Conservation (phyloP, 192 early-diverging fungal genomes). For the Coemansia sp. region DNA sequence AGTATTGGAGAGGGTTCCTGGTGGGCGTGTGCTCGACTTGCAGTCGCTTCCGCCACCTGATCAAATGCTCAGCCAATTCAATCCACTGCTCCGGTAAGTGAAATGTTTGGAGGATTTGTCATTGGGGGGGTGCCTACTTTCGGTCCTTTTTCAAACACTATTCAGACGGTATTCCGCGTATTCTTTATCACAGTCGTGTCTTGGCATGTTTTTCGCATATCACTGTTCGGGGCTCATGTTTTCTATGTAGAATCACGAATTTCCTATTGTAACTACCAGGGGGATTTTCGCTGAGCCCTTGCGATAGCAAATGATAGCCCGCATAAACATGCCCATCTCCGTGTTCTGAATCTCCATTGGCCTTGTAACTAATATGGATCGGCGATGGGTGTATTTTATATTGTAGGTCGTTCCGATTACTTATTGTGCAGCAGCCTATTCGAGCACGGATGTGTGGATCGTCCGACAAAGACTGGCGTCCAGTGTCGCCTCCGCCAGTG, state of each 20-base stretch:
- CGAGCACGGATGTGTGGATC: constrained; percentile 81
- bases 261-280: not conserved
- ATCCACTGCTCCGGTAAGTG: constrained; percentile 43
- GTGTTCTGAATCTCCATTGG: too few relatives aligned
- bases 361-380: too few relatives aligned
- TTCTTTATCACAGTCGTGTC: not conserved
- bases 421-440: constrained; percentile 73
- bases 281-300: not conserved
- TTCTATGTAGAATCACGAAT: not conserved
- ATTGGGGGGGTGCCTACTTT: not conserved
- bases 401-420: constrained; percentile 61
- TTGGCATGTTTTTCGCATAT: not conserved
- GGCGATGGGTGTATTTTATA: not conserved
- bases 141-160: not conserved
- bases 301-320: not conserved
- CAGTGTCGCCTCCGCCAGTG: constrained; percentile 76
- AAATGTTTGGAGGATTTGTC: too few relatives aligned
- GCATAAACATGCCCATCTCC: not conserved
- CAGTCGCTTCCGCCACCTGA: constrained; percentile 33
- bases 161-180: not conserved
- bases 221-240: not conserved
- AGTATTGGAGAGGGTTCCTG: constrained; percentile 31
- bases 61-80: constrained; percentile 24
- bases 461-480: constrained; percentile 78
- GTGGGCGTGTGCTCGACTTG: constrained; percentile 16